Conservation (phyloP, 176 grass and related monocot species). For the Tillandsia fasciculata region DNA sequence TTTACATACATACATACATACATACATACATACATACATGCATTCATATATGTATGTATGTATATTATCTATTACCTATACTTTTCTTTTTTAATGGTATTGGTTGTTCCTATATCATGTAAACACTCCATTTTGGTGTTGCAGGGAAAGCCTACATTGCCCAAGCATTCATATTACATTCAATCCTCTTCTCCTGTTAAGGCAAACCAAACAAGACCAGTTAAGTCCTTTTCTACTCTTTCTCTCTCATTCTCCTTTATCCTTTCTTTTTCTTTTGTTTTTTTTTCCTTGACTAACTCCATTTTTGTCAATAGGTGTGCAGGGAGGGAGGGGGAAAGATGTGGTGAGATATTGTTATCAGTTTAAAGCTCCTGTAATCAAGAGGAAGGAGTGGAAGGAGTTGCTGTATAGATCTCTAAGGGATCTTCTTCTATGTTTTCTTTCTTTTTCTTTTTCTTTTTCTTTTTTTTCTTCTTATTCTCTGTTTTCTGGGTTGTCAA, state of each 20-base stretch:
- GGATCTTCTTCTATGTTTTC: slow-evolving; percentile 21
- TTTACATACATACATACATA: no score
- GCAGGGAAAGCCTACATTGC: slow-evolving; percentile 23
- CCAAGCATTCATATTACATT: slow-evolving; percentile 43
- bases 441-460: slow-evolving; percentile 9
- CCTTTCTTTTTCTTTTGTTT: background rate
- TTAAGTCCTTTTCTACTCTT: slow-evolving; percentile 25
- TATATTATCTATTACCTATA: background rate
- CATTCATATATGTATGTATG: no score
- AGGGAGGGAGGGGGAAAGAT: slow-evolving; percentile 46
- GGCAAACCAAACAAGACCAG: slow-evolving; percentile 40
- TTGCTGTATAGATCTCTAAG: slow-evolving; percentile 30
- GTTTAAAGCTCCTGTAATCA: background rate
- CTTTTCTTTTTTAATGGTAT: background rate
- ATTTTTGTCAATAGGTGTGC: slow-evolving; percentile 23
- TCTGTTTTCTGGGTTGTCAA: slow-evolving; percentile 33
- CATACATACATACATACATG: no score
- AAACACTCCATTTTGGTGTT: background rate
- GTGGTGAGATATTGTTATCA: slow-evolving; percentile 27
- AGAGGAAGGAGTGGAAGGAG: slow-evolving; percentile 1
- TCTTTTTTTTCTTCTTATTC: background rate
- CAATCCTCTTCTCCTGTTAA: slow-evolving; percentile 40
- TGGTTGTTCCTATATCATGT: no score
- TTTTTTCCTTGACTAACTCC: background rate
- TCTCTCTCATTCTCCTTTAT: background rate